These are phyloP conservation scores for Cornus suecica DNA, from an alignment of 148 eudicot species.

Conservation along the genomic window DNA sequence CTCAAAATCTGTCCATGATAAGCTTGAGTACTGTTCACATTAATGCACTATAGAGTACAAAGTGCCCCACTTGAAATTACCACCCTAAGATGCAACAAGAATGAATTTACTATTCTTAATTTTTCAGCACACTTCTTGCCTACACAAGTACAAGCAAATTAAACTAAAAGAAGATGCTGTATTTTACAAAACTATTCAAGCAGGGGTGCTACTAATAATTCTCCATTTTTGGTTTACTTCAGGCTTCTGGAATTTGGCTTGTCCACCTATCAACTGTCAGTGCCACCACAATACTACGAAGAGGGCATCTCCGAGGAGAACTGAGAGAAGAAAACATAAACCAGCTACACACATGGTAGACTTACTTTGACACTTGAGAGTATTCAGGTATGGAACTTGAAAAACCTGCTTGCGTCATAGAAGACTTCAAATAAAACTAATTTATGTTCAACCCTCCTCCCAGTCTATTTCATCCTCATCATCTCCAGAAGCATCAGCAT, in stretches of 20 bases:
- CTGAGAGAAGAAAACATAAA: neutral
- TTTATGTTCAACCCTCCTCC: slow-evolving; percentile 75
- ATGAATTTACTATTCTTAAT: neutral
- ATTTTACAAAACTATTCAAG: neutral
- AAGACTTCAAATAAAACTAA: neutral
- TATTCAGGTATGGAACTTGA: neutral
- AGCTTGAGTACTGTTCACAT: neutral
- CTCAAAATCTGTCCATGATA: neutral
- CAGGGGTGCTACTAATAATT: neutral
- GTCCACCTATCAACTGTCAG: neutral
- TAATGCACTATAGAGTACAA: neutral
- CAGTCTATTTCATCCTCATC: slow-evolving; percentile 85
- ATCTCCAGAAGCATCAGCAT: slow-evolving; percentile 62
- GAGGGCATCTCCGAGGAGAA: neutral
- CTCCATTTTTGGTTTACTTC: neutral
- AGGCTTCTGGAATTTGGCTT: neutral
- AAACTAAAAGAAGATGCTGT: neutral
- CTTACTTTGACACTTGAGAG: neutral
- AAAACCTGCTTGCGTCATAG: neutral
- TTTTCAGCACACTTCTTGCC: neutral
- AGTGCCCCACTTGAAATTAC: neutral
- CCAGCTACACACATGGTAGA: neutral
- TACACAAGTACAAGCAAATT: neutral
- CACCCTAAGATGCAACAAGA: neutral
- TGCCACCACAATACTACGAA: too few species aligned